Base-by-base conservation (phyloP, 805 yeast genomes). In the Candida xiaguanensis region DNA sequence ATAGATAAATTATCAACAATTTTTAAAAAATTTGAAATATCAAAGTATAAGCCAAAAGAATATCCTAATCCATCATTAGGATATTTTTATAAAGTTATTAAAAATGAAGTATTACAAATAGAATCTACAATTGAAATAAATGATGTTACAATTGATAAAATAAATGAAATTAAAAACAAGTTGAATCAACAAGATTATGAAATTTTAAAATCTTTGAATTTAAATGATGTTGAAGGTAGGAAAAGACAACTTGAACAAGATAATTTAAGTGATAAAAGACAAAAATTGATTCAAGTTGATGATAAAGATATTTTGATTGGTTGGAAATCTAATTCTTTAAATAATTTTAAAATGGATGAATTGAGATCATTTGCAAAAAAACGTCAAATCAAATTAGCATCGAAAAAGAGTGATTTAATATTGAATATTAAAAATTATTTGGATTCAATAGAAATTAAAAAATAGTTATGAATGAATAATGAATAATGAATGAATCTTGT, bases 21-120 rank as follows among this genome's bases (percentile, higher is more conserved):
- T 15, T 46, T 65, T 16, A 60, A 61, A n/a, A 64, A 63, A 34
- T 67, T 79, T 38, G 61, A 59, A 12, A 55, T 77, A 51, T 61
- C 61, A 8, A 55, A 75, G 0, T 86, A 79, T 50, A 58, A 62
- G 8, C 89, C 93, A 0, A 52, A 57, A 5, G 73, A 78, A 8
- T 81, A 67, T 48, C 70, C 72, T 16, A 85, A 85, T 51, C 95
- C 95, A 0, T 63, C 74, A 3, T 56, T 88, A 28, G 79, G 79
- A 44, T 82, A 81, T 68, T 85, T 81, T 51, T 80, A 77, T 57
- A 74, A 75, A 41, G 61, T 80, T 0, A 56, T 88, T 14, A 81
- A 82, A 49, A 82, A 83, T 38, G 75, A 77, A 41, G 68, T 85
- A 13, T 60, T 88, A 35, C 90, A 85, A 49, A 55, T 53, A 7